Base-by-base conservation (phyloP, 208 protist species). In the Herpetomonas samuelpessoai region DNA sequence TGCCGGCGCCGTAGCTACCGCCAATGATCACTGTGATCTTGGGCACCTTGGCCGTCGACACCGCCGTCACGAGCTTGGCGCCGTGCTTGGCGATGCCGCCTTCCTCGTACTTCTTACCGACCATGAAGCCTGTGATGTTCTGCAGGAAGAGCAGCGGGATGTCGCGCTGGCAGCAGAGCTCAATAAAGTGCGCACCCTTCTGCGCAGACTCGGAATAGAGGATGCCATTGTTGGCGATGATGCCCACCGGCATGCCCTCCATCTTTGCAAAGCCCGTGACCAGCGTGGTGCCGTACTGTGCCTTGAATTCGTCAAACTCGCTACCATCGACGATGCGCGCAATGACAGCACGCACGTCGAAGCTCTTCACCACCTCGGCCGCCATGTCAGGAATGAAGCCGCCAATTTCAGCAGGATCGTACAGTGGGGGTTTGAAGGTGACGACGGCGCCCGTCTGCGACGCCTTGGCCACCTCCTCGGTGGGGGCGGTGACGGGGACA, bases 151-250 rank as follows among this genome's bases (percentile, higher is more conserved):
- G 46, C 3, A 99, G 68, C 22, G 97, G 97, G 28, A 98, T 97
- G 19, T 81, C 66, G 61, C 97, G 76, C 80, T 98, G 96, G 19
- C 62, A 74, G 70, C 97, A 99, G 31, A 99, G 68, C 58, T 98
- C 81, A 35, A 99, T 88, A 65, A 99, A 99, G 66, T 99, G 96
- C 2, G 97, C 93, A 18, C 68, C 86, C 73, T 97, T 97, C 7
- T 83, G 51, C 16, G 96, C 94, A 14, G 82, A 92, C 63, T 97
- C 93, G 50, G 79, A 85, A 62, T 98, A 98, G 16, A 98, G 68
- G 39, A 98, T 91, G 72, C 97, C 97, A 66, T 99, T 98, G 76
- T 99, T 99, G 4, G 96, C 93, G 39, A 99, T 59, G 66, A 99
- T 98, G 69, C 97, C 97, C n/a, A 99, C 90, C 28, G 75, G 84